phyloP scores from a whole-genome alignment of 2,329 filamentous ascomycete species.

The Fusarium sp. region DNA sequence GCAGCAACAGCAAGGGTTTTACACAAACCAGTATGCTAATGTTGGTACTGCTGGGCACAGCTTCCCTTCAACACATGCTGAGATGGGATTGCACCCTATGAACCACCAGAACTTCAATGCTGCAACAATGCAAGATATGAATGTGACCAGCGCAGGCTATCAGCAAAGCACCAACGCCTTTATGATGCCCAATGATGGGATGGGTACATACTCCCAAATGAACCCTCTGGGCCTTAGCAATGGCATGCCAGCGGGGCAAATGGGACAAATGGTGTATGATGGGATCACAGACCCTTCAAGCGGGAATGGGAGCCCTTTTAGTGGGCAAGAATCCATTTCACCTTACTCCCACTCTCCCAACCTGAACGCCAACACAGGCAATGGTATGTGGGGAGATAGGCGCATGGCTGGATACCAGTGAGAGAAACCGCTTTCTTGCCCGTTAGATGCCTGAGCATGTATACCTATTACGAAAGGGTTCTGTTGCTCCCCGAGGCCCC shows the following conservation, averaged over 20 bases:
- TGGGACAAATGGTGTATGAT: constrained; percentile 51
- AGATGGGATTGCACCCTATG: constrained; percentile 47
- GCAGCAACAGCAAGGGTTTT: constrained; percentile 38
- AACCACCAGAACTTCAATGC: constrained; percentile 43
- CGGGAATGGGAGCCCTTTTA: constrained; percentile 54
- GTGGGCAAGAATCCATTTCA: constrained; percentile 53
- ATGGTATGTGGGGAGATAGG: constrained; percentile 35
- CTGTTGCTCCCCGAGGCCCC: neutral
- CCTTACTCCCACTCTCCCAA: constrained; percentile 54
- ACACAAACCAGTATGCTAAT: constrained; percentile 46
- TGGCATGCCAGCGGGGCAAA: constrained; percentile 46
- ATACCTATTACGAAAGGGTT: constrained; percentile 5
- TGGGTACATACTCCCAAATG: constrained; percentile 52
- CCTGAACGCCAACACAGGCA: constrained; percentile 42
- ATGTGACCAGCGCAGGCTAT: constrained; percentile 44
- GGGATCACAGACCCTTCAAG: constrained; percentile 51
- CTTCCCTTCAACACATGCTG: constrained; percentile 43
- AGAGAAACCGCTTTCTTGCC: constrained; percentile 1
- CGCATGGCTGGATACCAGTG: constrained; percentile 35
- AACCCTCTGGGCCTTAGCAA: constrained; percentile 51
- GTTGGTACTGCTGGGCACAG: constrained; percentile 47
- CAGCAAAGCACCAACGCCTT: constrained; percentile 42
- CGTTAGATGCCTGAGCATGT: neutral
- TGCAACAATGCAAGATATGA: constrained; percentile 45
- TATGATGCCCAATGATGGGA: constrained; percentile 45